Conservation (phyloP, 805 yeast species). For the Kodamaea jinghongensis region DNA sequence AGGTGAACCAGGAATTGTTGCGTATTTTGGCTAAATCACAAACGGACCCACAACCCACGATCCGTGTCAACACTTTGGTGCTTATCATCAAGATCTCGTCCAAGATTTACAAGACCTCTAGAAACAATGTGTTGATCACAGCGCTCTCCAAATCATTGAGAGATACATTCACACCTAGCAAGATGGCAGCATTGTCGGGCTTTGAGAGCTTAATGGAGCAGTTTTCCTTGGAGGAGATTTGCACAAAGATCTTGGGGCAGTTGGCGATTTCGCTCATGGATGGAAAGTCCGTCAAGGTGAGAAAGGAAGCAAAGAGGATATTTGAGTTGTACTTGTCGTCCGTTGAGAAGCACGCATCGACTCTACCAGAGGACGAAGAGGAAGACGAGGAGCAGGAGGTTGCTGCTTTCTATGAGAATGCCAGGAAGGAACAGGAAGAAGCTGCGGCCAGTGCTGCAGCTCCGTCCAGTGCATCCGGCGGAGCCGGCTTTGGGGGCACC, state of each 20-base stretch:
- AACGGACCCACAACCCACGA: constrained; percentile 70
- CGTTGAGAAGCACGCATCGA: constrained; percentile 38
- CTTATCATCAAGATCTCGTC: constrained; percentile 65
- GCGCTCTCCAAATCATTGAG: constrained; percentile 82
- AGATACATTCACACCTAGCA: constrained; percentile 74
- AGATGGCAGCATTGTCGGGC: constrained; percentile 74
- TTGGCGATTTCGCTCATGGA: constrained; percentile 84
- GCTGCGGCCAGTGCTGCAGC: constrained; percentile 4
- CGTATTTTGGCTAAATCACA: constrained; percentile 80
- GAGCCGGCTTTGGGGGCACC: constrained; percentile 9
- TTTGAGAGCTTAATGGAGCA: constrained; percentile 60
- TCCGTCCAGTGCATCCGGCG: constrained; percentile 11
- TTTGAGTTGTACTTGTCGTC: constrained; percentile 54
- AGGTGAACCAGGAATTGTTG: constrained; percentile 80
- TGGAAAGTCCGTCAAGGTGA: constrained; percentile 57
- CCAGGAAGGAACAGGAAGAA: constrained; percentile 16
- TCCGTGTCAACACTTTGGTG: constrained; percentile 73
- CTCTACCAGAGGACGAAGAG: constrained; percentile 32
- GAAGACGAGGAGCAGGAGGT: constrained; percentile 39
- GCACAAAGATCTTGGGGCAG: constrained; percentile 77
- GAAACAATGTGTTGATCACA: constrained; percentile 77
- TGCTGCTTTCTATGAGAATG: constrained; percentile 26
- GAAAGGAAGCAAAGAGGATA: constrained; percentile 67
- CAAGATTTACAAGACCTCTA: constrained; percentile 50
- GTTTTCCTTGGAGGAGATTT: constrained; percentile 72